A percentile compares a stretch with the other conserved stretches of the same genome.
These are phyloP conservation scores for Globisporangium acanthophoron DNA, from an alignment of 352 stramenopile genomes.

Conservation along the genomic window DNA sequence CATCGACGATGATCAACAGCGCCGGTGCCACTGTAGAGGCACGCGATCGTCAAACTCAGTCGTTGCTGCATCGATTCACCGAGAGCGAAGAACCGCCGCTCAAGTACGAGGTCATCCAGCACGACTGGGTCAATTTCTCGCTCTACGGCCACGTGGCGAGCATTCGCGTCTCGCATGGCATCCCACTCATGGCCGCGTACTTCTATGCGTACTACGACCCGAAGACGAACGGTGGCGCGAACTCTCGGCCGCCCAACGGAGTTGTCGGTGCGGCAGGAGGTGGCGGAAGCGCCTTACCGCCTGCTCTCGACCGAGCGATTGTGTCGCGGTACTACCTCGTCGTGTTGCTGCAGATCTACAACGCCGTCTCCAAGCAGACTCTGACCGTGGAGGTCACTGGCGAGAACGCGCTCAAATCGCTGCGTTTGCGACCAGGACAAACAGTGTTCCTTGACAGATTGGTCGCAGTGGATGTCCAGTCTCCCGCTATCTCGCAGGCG, in stretches of 20 bases:
- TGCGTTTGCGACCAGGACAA: conserved; percentile 41
- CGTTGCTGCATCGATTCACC: conserved; percentile 6
- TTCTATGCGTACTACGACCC: conserved; percentile 66
- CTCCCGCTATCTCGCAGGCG: conserved; percentile 19
- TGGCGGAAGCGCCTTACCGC: conserved; percentile 2
- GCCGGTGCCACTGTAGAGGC: not conserved
- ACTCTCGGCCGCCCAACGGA: conserved; percentile 2
- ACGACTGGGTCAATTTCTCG: conserved; percentile 42
- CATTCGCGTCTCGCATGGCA: conserved; percentile 52
- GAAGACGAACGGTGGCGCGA: conserved; percentile 29
- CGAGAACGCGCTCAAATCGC: conserved; percentile 29
- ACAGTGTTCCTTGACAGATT: conserved; percentile 49
- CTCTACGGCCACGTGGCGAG: conserved; percentile 44
- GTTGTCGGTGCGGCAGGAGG: conserved; percentile 7
- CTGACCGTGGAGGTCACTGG: conserved; percentile 51
- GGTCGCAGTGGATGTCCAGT: conserved; percentile 37
- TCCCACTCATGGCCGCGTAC: conserved; percentile 58
- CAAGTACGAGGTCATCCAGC: conserved; percentile 21
- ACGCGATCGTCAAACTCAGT: not conserved
- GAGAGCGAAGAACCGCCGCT: conserved; percentile 20
- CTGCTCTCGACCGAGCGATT: conserved; percentile 34
- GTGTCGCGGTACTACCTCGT: conserved; percentile 66
- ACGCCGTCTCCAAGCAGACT: conserved; percentile 27
- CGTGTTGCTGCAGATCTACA: conserved; percentile 54
- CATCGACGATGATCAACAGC: not conserved